Evolutionary conservation across 257 asterid species (phyloP).

Genomic region (Galeopsis tetrahit): DNA sequence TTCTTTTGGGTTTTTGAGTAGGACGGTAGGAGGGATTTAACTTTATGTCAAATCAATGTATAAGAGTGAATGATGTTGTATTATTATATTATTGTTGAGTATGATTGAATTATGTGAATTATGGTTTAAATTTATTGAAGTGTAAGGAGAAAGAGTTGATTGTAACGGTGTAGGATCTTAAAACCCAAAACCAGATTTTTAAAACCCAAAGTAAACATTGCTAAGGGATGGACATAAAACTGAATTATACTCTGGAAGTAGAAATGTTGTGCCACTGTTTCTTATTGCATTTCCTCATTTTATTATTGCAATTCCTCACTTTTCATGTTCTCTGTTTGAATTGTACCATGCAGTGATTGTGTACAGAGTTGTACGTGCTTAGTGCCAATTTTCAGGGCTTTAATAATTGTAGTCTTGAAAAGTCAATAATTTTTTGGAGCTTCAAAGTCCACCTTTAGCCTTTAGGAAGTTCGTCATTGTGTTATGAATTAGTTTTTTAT

Average conservation of each 20-base stretch:
- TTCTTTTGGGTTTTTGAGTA: too few relatives aligned
- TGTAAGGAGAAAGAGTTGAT: too few relatives aligned
- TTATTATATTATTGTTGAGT: too few relatives aligned
- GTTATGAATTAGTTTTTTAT: neutral
- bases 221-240: neutral
- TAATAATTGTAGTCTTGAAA: neutral
- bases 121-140: too few relatives aligned
- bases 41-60: too few relatives aligned
- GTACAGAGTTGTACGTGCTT: neutral
- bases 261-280: neutral
- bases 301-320: neutral
- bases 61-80: too few relatives aligned
- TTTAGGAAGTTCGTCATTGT: neutral
- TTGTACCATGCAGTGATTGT: neutral
- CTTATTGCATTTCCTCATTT: neutral
- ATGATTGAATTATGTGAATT: too few relatives aligned
- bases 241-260: neutral
- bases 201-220: too few relatives aligned
- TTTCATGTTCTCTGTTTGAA: neutral
- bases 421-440: neutral
- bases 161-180: too few relatives aligned
- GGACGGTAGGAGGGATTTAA: too few relatives aligned
- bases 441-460: neutral
- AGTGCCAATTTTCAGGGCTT: neutral
- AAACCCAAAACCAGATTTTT: too few relatives aligned